Evolutionary conservation across 169 alveolate species (phyloP), one percentile per base, ranked within the genome.

Genomic region (Babesia caballi): DNA sequence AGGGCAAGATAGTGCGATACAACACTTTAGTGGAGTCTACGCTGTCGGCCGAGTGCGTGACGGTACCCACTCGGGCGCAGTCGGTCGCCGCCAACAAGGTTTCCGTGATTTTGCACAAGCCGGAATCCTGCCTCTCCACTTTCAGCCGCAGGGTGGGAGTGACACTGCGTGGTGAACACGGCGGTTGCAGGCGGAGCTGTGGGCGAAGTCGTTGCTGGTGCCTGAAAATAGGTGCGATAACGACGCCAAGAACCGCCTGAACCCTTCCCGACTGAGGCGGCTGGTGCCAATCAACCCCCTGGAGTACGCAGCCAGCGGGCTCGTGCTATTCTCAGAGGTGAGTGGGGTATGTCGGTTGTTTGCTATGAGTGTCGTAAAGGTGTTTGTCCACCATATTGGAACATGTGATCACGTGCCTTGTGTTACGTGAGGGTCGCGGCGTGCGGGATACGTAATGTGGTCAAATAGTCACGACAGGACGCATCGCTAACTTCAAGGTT

Each of bases 91-190:
- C 65, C 12, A 47, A 44, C 61, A 71, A 71, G 74, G 44, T 81
- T 8, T 28, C 84, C 11, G 67, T 81, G 7, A 25, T 81, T 14
- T 35, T 81, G 32, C 88, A 81, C 67, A 81, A 81, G 49, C 88
- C 88, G 14, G 58, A 47, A n/a, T 81, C 82, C 9, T 81, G 71
- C 40, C 33, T 72, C 12, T 81, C 88, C 27, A 71, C 80, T 4
- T 71, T 30, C 27, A 60, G 47, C 12, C 60, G 35, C 30, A 57
- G 66, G 27, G 84, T 69, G 40, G 41, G 56, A 28, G 25, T n/a
- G 6, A 8, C 41, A 40, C 19, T 0, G 12, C 30, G 7, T 17
- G 15, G 17, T 17, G 11, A 7, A 5, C 30, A 42, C 15, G 19
- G 14, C n/a, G 23, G 17, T 19, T 44, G 21, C 41, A 78, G 87